Percentiles rank a stretch among this genome's conserved stretches.
These are phyloP conservation scores for Raphidocelis subcapitata DNA, from an alignment of 139 green algal species.

Conservation along the genomic window DNA sequence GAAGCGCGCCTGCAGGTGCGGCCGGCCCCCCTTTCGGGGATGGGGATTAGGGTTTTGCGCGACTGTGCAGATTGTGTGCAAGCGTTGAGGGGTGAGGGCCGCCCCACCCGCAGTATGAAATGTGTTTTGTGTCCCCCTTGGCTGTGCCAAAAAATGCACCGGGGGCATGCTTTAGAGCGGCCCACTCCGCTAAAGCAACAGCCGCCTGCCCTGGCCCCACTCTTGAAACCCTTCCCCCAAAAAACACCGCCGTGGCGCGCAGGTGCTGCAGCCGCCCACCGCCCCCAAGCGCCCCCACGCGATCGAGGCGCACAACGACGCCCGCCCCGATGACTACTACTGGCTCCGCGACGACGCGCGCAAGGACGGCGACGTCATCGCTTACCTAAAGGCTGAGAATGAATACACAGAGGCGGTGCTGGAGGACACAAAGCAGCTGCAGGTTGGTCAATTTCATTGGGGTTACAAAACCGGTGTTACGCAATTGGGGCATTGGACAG, in stretches of 20 bases:
- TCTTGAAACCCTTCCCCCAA: no score
- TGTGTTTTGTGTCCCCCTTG: no score
- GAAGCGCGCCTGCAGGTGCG: background rate
- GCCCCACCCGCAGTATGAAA: no score
- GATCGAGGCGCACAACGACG: slow-evolving; percentile 46
- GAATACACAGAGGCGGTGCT: slow-evolving; percentile 69
- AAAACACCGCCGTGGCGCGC: slow-evolving; percentile 4
- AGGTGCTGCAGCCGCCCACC: slow-evolving; percentile 34
- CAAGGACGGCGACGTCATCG: slow-evolving; percentile 57
- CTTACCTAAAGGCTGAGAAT: slow-evolving; percentile 73
- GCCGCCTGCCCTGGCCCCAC: no score
- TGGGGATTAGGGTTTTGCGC: background rate
- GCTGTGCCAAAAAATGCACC: no score
- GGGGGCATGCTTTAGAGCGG: no score
- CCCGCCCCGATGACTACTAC: slow-evolving; percentile 69
- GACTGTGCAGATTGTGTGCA: no score
- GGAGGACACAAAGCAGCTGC: slow-evolving; percentile 76
- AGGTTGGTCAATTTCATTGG: slow-evolving; percentile 28
- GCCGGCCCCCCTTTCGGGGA: background rate
- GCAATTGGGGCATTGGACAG: no score
- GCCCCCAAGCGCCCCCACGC: slow-evolving; percentile 33
- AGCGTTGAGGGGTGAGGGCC: no score
- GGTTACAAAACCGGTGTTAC: no score
- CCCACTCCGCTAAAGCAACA: no score
- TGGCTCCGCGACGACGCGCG: slow-evolving; percentile 84